Evolutionary conservation across 2,329 filamentous ascomycete genomes (phyloP).

Genomic region (Fusarium beomiforme): DNA sequence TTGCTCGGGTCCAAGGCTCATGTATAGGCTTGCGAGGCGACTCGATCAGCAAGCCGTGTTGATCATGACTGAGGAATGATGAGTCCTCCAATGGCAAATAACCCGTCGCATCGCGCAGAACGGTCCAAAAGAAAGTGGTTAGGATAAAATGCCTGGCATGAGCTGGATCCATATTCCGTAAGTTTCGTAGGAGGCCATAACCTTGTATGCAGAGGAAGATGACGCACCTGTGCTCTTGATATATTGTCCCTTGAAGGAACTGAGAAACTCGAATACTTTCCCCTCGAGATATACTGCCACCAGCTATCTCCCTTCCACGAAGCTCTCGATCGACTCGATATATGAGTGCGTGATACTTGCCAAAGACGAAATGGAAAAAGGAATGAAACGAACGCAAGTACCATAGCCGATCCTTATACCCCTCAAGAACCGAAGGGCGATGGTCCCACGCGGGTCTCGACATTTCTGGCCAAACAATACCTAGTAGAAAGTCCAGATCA

Average conservation of each 20-base stretch:
- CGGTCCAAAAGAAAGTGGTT: not conserved
- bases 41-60: not conserved
- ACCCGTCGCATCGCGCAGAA: not conserved
- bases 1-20: not conserved
- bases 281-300: not conserved
- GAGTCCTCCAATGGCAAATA: accelerated
- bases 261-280: not conserved
- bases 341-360: not conserved
- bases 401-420: not conserved
- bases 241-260: not conserved
- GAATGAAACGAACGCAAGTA: not conserved
- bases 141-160: not conserved
- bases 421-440: not conserved
- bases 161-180: not conserved
- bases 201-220: not conserved
- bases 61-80: no score
- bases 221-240: not conserved
- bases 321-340: not conserved
- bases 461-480: not conserved
- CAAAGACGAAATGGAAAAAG: not conserved
- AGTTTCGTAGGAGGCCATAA: not conserved
- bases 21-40: not conserved
- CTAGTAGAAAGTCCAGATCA: accelerated
- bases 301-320: accelerated
- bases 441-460: not conserved